phyloP scores from a whole-genome alignment of 768 basidiomycete genomes.

The Paxillus involutus region DNA sequence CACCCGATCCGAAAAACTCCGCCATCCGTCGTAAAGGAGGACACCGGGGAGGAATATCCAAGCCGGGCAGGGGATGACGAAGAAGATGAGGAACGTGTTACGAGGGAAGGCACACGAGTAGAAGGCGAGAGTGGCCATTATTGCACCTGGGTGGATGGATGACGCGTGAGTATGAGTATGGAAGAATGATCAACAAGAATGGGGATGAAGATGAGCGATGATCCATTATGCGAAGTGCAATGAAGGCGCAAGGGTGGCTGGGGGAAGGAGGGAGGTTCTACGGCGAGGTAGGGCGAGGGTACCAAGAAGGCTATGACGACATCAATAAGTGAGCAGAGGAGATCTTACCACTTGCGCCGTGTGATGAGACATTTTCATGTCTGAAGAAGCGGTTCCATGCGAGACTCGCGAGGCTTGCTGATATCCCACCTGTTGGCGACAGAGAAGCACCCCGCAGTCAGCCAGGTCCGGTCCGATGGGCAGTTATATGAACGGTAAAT shows the following conservation, averaged over 20 bases:
- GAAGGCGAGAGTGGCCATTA: slow-evolving; percentile 68
- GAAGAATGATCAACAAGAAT: slow-evolving; percentile 2
- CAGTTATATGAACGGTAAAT: not conserved
- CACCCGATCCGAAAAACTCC: slow-evolving; percentile 35
- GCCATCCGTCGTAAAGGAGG: slow-evolving; percentile 34
- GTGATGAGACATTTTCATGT: slow-evolving; percentile 36
- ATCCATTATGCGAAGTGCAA: too few relatives aligned
- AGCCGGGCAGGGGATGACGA: slow-evolving; percentile 76
- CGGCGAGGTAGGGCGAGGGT: not conserved
- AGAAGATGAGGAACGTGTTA: slow-evolving; percentile 68
- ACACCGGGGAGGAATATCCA: slow-evolving; percentile 73
- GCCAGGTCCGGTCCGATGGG: not conserved
- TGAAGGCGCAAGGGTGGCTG: too few relatives aligned
- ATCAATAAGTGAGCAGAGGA: not conserved
- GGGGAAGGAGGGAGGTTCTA: too few relatives aligned
- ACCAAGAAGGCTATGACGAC: not conserved
- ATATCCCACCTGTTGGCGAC: slow-evolving; percentile 52
- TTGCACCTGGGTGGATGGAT: slow-evolving; percentile 50
- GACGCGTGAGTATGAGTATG: not conserved
- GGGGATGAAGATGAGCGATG: not conserved
- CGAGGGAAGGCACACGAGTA: slow-evolving; percentile 71
- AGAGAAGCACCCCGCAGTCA: not conserved
- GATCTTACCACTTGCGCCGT: slow-evolving; percentile 72
- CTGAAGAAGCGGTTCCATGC: slow-evolving; percentile 44
- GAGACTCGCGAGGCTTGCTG: slow-evolving; percentile 48